These are phyloP conservation scores for Mucor indicus DNA, from an alignment of 371 early-diverging fungal species.

Conservation along the genomic window DNA sequence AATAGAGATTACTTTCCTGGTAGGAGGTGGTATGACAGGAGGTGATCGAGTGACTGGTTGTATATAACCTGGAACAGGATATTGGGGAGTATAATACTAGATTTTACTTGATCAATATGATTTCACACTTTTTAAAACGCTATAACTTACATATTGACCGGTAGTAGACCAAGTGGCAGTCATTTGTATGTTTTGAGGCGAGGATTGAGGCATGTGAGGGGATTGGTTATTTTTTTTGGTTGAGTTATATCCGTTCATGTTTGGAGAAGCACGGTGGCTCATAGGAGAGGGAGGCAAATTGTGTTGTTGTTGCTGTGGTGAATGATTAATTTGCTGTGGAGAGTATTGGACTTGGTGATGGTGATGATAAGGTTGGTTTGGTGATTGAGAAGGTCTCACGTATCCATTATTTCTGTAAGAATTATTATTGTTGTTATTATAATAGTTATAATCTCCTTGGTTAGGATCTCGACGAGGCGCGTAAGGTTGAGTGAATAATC, in stretches of 20 bases:
- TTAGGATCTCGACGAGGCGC: conserved; percentile 24
- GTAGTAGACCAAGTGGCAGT: conserved; percentile 3
- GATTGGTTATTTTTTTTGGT: conserved; percentile 12
- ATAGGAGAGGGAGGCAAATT: conserved; percentile 30
- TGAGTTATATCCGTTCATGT: conserved; percentile 7
- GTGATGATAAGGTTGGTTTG: conserved; percentile 14
- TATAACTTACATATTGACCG: conserved; percentile 30
- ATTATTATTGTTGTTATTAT: conserved; percentile 11
- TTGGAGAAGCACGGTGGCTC: conserved; percentile 26
- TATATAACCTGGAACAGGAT: conserved; percentile 7
- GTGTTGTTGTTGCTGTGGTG: conserved; percentile 14
- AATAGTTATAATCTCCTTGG: conserved; percentile 13
- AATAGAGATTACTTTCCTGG: conserved; percentile 60
- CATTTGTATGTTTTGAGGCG: conserved; percentile 28
- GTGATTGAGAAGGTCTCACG: conserved; percentile 6
- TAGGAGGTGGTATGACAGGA: conserved; percentile 40
- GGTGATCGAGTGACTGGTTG: conserved; percentile 9
- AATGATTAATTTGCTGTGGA: conserved; percentile 16
- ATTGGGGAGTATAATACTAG: conserved; percentile 15
- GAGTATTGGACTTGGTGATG: no score
- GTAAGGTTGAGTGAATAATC: conserved; percentile 30
- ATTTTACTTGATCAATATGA: background rate
- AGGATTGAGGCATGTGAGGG: conserved; percentile 21
- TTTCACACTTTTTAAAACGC: background rate
- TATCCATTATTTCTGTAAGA: conserved; percentile 7